phyloP scores from a whole-genome alignment of 2,329 filamentous ascomycete species.

The Fusarium sp. region DNA sequence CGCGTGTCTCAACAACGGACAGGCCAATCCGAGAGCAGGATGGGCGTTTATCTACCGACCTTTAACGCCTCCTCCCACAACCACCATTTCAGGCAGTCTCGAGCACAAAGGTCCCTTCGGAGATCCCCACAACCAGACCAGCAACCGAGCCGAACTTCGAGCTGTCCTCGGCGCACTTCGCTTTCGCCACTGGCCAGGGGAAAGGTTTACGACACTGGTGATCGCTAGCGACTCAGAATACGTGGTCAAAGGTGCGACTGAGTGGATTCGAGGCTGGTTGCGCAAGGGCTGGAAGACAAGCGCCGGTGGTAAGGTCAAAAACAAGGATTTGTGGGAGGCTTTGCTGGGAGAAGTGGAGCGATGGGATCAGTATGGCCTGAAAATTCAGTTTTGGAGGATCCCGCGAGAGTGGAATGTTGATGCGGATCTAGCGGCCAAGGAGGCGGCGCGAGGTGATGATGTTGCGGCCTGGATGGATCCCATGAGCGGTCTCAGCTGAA shows the following conservation, averaged over 20 bases:
- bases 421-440: conserved; percentile 60
- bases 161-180: conserved; percentile 24
- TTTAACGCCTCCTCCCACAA: background rate
- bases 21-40: conserved; percentile 54
- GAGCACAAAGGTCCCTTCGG: conserved; percentile 61
- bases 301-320: conserved; percentile 58
- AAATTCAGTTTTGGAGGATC: conserved; percentile 65
- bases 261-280: conserved; percentile 35
- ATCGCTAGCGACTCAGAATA: conserved; percentile 52
- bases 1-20: conserved; percentile 61
- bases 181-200: conserved; percentile 42
- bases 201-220: conserved; percentile 55
- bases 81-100: conserved; percentile 52
- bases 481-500: too few species aligned
- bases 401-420: conserved; percentile 58
- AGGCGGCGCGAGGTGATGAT: conserved; percentile 35
- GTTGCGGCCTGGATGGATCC: too few species aligned
- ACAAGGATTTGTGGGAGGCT: conserved; percentile 67
- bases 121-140: conserved; percentile 56
- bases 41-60: conserved; percentile 56
- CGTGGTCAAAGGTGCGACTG: conserved; percentile 28
- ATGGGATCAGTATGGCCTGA: conserved; percentile 48
- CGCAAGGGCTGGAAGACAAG: conserved; percentile 61
- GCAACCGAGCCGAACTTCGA: conserved; percentile 55
- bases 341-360: conserved; percentile 60